phyloP scores from a whole-genome alignment of 106 monocot species.

The Vanilla planifolia region DNA sequence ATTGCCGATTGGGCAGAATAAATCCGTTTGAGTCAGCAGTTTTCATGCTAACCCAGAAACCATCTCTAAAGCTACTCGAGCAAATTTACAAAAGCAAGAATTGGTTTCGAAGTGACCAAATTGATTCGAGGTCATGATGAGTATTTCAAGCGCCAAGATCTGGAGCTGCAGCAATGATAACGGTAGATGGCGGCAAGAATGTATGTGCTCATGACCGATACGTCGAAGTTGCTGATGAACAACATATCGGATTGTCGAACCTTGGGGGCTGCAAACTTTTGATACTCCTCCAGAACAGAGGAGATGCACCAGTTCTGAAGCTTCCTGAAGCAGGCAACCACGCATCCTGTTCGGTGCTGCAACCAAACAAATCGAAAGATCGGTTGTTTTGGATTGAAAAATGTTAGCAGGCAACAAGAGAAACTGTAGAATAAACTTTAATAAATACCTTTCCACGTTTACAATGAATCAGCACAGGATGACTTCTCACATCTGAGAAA shows the following conservation, averaged over 20 bases:
- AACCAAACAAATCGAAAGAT: no score
- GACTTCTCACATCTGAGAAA: conserved; percentile 47
- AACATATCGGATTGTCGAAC: conserved; percentile 26
- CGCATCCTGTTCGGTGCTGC: conserved; percentile 68
- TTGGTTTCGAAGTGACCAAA: no score
- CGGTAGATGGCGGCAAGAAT: conserved; percentile 25
- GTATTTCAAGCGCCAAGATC: conserved; percentile 19
- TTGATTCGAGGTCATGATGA: no score
- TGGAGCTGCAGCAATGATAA: conserved; percentile 17
- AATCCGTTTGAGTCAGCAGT: no score
- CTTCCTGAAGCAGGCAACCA: conserved; percentile 67
- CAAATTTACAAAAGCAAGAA: no score
- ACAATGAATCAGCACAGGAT: conserved; percentile 62
- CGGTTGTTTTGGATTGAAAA: no score
- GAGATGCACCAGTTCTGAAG: conserved; percentile 49
- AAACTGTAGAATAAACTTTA: no score
- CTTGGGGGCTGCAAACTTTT: conserved; percentile 37
- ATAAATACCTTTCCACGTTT: conserved; percentile 71
- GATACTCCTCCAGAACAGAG: conserved; percentile 47
- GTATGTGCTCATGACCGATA: conserved; percentile 24
- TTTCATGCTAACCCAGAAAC: no score
- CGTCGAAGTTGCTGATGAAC: conserved; percentile 54
- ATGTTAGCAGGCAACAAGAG: no score
- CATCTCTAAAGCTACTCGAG: no score
- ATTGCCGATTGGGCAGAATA: no score